These are phyloP conservation scores for Cocos nucifera DNA, from an alignment of 176 grass and related monocot genomes.

Conservation along the genomic window DNA sequence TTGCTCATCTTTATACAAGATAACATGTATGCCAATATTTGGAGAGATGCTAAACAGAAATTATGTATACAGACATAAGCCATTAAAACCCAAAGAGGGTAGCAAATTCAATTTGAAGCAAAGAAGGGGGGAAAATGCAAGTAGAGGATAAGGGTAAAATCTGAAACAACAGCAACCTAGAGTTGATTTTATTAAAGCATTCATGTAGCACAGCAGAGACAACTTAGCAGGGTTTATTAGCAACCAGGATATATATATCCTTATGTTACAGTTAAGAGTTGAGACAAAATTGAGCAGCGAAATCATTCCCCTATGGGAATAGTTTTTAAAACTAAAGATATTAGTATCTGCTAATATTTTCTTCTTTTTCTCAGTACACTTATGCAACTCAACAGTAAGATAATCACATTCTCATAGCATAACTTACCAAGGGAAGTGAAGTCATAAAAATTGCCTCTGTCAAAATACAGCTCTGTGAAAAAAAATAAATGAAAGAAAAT, in stretches of 20 bases:
- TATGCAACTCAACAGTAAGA: slow-evolving; percentile 1
- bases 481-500: slow-evolving; percentile 8
- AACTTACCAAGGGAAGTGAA: slow-evolving; percentile 78
- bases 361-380: background rate
- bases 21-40: background rate
- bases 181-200: background rate
- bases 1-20: background rate
- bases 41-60: background rate
- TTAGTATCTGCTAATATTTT: slow-evolving; percentile 1
- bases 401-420: background rate
- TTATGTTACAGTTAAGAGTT: too few relatives aligned
- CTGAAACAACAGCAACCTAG: background rate
- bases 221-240: too few relatives aligned
- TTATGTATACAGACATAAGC: background rate
- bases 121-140: background rate
- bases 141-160: background rate
- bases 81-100: background rate
- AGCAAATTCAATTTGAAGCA: background rate
- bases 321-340: background rate
- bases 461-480: slow-evolving; percentile 70
- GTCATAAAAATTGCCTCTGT: slow-evolving; percentile 91
- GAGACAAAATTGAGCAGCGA: too few relatives aligned
- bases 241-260: too few relatives aligned
- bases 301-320: too few relatives aligned
- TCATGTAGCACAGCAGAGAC: too few relatives aligned